Conservation (phyloP, 352 stramenopile genomes). For the Pythium biforme region DNA sequence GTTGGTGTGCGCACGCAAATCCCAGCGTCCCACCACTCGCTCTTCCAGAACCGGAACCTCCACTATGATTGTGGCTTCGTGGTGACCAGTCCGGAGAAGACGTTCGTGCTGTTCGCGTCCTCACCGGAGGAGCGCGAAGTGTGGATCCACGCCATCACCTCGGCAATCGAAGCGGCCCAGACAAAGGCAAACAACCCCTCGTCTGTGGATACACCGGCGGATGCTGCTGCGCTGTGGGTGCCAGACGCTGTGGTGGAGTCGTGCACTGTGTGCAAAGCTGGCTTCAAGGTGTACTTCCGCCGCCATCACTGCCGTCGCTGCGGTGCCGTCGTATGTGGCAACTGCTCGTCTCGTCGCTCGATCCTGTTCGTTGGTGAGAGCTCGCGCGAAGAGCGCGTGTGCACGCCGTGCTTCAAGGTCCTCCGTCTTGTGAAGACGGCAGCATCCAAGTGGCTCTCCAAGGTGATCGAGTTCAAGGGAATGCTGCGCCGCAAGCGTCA, state of each 20-base stretch:
- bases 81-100: slow-evolving; percentile 80
- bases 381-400: slow-evolving; percentile 64
- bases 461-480: slow-evolving; percentile 67
- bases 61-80: slow-evolving; percentile 67
- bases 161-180: slow-evolving; percentile 59
- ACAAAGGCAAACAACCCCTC: slow-evolving; percentile 25
- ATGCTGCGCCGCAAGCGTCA: slow-evolving; percentile 65
- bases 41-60: slow-evolving; percentile 47
- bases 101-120: slow-evolving; percentile 72
- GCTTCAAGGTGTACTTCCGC: slow-evolving; percentile 78
- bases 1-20: slow-evolving; percentile 64
- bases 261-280: slow-evolving; percentile 65
- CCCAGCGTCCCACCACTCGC: slow-evolving; percentile 43
- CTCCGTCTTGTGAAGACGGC: slow-evolving; percentile 64
- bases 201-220: slow-evolving; percentile 37
- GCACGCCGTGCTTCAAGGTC: slow-evolving; percentile 62
- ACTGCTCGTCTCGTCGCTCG: slow-evolving; percentile 64
- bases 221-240: slow-evolving; percentile 74
- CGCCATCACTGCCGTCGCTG: slow-evolving; percentile 81
- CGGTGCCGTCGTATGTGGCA: slow-evolving; percentile 73
- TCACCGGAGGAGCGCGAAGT: slow-evolving; percentile 41
- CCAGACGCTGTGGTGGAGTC: slow-evolving; percentile 61
- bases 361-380: slow-evolving; percentile 74
- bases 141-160: slow-evolving; percentile 60
- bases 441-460: slow-evolving; percentile 65